Conservation (phyloP, 371 early-diverging fungal species). For the Mucor ambiguus region DNA sequence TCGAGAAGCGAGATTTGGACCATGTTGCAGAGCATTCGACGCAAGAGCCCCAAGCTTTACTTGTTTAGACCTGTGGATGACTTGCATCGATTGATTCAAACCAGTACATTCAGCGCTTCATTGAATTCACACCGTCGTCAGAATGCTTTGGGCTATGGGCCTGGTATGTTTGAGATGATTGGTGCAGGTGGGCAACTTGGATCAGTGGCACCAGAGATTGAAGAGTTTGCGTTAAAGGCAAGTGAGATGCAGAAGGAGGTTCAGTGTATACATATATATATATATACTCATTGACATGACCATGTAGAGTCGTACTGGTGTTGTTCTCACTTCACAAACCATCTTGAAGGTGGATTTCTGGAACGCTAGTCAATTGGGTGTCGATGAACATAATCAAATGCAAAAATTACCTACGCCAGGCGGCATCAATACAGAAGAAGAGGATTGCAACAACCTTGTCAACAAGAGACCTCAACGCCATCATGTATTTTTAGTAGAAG, state of each 20-base stretch:
- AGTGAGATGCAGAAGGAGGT: not conserved
- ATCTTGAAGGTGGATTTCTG: constrained; percentile 70
- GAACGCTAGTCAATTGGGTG: constrained; percentile 22
- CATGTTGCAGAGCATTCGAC: constrained; percentile 58
- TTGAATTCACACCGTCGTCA: constrained; percentile 2
- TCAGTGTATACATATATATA: too few species aligned
- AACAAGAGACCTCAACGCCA: constrained; percentile 17
- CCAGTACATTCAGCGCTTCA: constrained; percentile 12
- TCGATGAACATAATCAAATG: constrained; percentile 22
- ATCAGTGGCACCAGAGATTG: constrained; percentile 46
- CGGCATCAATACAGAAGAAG: not conserved
- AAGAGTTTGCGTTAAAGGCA: constrained; percentile 53
- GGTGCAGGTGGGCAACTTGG: constrained; percentile 12
- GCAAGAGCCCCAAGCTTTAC: constrained; percentile 50
- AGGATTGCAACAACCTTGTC: not conserved
- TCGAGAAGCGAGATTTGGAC: constrained; percentile 57
- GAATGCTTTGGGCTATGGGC: constrained; percentile 17
- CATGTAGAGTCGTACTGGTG: constrained; percentile 51
- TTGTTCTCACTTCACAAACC: constrained; percentile 60
- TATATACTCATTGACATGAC: not conserved
- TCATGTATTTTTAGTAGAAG: constrained; percentile 26
- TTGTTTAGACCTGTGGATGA: constrained; percentile 71
- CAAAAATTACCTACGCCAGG: constrained; percentile 24
- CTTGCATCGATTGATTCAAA: constrained; percentile 31
- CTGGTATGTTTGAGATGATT: constrained; percentile 33